Percentiles rank a stretch among this genome's conserved stretches.
Evolutionary conservation across 2,329 filamentous ascomycete genomes (phyloP).

Genomic region (Phaeosphaeria sp.): DNA sequence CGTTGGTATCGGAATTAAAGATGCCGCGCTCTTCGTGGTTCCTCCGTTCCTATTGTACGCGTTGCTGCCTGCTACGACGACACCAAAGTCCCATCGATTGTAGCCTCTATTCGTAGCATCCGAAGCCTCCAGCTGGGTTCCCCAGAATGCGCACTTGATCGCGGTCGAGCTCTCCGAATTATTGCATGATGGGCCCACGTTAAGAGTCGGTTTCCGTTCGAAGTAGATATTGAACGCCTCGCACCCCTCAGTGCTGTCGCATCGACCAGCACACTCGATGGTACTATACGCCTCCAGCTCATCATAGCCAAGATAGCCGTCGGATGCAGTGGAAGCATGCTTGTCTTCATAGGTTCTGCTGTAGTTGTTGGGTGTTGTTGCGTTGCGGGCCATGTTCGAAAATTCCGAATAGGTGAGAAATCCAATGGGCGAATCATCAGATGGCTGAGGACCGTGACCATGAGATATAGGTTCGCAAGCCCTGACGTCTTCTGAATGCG

Average conservation of each 20-base stretch:
- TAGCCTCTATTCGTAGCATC: constrained; percentile 18
- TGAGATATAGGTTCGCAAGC: neutral
- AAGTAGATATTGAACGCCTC: constrained; percentile 33
- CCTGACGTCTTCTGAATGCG: neutral
- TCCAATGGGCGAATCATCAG: constrained; percentile 10
- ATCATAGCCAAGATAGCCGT: constrained; percentile 26
- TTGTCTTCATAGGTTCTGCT: constrained; percentile 30
- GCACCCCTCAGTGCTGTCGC: constrained; percentile 18
- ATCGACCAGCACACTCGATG: constrained; percentile 29
- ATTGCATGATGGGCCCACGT: constrained; percentile 15
- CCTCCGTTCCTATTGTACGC: constrained; percentile 14
- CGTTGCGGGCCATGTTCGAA: constrained; percentile 21
- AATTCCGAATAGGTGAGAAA: constrained; percentile 25
- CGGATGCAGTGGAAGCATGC: constrained; percentile 26
- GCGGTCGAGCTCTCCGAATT: constrained; percentile 23
- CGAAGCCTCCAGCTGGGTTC: constrained; percentile 12
- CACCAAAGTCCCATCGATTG: constrained; percentile 16
- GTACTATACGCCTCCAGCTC: constrained; percentile 34
- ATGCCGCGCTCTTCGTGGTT: neutral
- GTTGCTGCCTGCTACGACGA: constrained; percentile 25
- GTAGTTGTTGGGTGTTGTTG: constrained; percentile 33
- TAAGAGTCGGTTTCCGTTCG: constrained; percentile 24
- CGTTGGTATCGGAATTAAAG: neutral
- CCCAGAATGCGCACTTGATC: constrained; percentile 33
- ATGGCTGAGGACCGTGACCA: constrained; percentile 16